Evolutionary conservation across 768 basidiomycete species (phyloP).

Genomic region (Myochromella boudieri): DNA sequence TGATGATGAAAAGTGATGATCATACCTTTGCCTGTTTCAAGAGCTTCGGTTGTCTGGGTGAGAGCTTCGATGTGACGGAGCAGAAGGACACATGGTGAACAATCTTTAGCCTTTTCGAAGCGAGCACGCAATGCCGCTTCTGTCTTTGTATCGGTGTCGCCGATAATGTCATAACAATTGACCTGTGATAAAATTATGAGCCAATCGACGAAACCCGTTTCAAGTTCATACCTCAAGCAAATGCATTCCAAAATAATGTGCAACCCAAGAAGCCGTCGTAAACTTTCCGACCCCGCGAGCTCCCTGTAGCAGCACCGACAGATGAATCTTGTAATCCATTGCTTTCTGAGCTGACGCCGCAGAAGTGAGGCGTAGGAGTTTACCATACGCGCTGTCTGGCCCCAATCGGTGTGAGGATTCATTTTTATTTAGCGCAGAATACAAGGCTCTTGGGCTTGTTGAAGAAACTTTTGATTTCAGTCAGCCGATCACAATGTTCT

Average conservation of each 20-base stretch:
- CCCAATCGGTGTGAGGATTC: slow-evolving; percentile 27
- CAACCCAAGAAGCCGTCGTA: slow-evolving; percentile 54
- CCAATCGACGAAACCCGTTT: neutral
- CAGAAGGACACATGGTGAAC: slow-evolving; percentile 84
- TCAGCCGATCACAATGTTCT: neutral
- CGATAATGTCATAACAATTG: slow-evolving; percentile 81
- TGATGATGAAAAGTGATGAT: neutral
- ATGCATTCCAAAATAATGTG: slow-evolving; percentile 71
- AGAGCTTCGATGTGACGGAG: slow-evolving; percentile 83
- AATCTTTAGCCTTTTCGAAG: slow-evolving; percentile 74
- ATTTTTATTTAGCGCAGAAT: slow-evolving; percentile 19
- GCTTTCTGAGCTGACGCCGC: slow-evolving; percentile 60
- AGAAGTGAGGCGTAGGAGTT: slow-evolving; percentile 55
- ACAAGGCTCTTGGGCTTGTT: slow-evolving; percentile 22
- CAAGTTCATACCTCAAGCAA: slow-evolving; percentile 61
- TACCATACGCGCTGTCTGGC: slow-evolving; percentile 37
- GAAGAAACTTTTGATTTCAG: neutral
- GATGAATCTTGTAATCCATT: slow-evolving; percentile 57
- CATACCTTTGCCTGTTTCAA: slow-evolving; percentile 67
- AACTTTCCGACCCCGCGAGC: slow-evolving; percentile 81
- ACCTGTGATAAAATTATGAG: slow-evolving; percentile 45
- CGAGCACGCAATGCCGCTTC: slow-evolving; percentile 70
- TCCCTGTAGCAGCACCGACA: slow-evolving; percentile 79
- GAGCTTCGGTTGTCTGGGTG: slow-evolving; percentile 60
- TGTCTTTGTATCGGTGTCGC: slow-evolving; percentile 75